A percentile compares a stretch with the other conserved stretches of the same genome.
phyloP scores from a whole-genome alignment of 2,329 filamentous ascomycete genomes.

The Ceratocystis papillata region DNA sequence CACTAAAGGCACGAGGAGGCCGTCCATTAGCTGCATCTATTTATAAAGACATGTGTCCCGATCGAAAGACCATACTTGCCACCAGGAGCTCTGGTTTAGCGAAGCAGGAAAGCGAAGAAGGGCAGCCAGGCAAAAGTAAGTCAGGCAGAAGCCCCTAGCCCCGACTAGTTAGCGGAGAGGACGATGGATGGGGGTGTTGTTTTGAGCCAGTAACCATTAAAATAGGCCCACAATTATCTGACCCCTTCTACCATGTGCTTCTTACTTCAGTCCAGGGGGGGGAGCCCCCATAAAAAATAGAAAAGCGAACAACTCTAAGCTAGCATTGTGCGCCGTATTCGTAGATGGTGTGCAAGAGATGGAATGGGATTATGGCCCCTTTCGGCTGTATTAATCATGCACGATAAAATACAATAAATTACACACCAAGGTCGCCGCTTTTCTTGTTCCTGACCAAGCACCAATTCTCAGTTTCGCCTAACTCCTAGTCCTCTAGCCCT shows the following conservation, averaged over 20 bases:
- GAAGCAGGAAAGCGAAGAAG: too few species aligned
- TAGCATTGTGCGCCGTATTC: slow-evolving; percentile 1
- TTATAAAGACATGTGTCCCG: too few species aligned
- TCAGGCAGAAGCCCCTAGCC: not conserved
- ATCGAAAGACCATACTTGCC: too few species aligned
- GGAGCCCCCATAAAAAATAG: too few species aligned
- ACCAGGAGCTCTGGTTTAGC: too few species aligned
- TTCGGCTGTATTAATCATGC: not conserved
- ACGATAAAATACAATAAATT: not conserved
- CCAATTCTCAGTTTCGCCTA: not conserved
- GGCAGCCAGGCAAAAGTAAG: not conserved
- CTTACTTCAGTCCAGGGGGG: not conserved
- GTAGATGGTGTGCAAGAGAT: not conserved
- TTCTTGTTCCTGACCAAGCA: not conserved
- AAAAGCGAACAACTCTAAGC: not conserved
- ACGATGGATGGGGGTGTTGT: not conserved
- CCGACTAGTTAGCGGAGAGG: not conserved
- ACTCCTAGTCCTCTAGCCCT: too few species aligned
- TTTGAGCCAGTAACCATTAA: not conserved
- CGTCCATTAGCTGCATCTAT: too few species aligned
- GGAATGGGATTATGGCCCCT: not conserved
- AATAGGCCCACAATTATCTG: not conserved
- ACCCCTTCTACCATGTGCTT: not conserved
- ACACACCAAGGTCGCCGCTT: not conserved
- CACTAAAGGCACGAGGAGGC: too few species aligned